Conservation (phyloP, 179 eudicot genomes). For the Beta lomatogona region DNA sequence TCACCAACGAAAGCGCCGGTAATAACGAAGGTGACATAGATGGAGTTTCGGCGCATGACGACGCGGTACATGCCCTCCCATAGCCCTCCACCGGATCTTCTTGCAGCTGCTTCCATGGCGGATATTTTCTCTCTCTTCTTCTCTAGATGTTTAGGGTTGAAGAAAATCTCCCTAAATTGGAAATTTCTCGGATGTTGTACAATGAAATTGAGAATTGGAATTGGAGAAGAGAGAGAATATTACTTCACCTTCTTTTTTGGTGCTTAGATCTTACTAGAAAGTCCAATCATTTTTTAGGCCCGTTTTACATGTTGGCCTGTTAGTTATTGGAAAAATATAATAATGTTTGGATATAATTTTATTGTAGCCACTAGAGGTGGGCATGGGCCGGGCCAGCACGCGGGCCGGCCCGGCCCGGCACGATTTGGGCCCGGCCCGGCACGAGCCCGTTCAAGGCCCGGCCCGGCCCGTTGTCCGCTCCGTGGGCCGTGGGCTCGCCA, state of each 20-base stretch:
- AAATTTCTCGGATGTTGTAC: background rate
- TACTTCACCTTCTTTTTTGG: background rate
- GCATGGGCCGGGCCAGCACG: no score
- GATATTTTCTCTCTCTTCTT: constrained; percentile 22
- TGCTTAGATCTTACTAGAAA: background rate
- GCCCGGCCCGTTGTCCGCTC: no score
- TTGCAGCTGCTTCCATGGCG: constrained; percentile 47
- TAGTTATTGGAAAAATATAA: no score
- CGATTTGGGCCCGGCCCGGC: no score
- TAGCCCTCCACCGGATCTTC: constrained; percentile 52
- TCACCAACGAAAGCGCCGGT: constrained; percentile 85
- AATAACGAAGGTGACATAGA: constrained; percentile 88
- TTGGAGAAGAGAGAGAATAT: background rate
- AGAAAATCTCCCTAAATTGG: background rate
- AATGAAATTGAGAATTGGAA: background rate
- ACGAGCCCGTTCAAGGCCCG: no score
- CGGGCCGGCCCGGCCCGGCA: no score
- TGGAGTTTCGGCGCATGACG: constrained; percentile 79
- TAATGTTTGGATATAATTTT: no score
- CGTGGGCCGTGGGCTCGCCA: no score
- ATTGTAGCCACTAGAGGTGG: no score
- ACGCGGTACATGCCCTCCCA: constrained; percentile 71
- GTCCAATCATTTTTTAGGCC: background rate
- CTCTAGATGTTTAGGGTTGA: constrained; percentile 11
- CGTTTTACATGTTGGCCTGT: background rate